Percentiles rank a stretch among this genome's conserved stretches.
These are phyloP conservation scores for Candida jianshihensis DNA, from an alignment of 805 yeast genomes.

Conservation along the genomic window DNA sequence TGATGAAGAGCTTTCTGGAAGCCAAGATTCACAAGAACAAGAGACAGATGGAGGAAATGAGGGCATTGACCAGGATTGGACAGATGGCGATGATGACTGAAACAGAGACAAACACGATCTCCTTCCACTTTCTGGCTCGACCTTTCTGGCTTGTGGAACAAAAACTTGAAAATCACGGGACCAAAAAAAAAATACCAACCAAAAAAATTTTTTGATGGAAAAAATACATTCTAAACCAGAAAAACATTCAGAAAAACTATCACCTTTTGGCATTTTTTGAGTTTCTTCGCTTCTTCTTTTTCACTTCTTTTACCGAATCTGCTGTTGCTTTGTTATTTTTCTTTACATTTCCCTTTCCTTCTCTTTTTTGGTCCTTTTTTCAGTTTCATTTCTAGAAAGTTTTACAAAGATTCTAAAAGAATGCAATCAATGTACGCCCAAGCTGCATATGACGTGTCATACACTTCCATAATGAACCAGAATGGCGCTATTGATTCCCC, in stretches of 20 bases:
- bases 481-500: conserved; percentile 20
- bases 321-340: neutral
- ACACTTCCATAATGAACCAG: conserved; percentile 20
- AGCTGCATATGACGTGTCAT: conserved; percentile 19
- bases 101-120: too few relatives aligned
- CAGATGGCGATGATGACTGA: neutral
- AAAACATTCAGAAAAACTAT: too few relatives aligned
- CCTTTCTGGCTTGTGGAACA: neutral
- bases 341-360: neutral
- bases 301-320: neutral
- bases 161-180: neutral
- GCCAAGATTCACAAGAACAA: conserved; percentile 5
- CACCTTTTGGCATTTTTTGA: too few relatives aligned
- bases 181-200: neutral
- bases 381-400: neutral
- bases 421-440: conserved; percentile 20
- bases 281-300: neutral
- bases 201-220: neutral
- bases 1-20: conserved; percentile 6
- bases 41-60: conserved; percentile 2
- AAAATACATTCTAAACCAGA: too few relatives aligned
- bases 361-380: neutral
- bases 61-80: neutral
- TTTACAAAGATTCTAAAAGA: neutral
- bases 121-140: neutral